Evolutionary conservation across 176 grass and related monocot species (phyloP), one percentile per base, ranked within the genome.

Genomic region (Eremochloa ophiuroides): DNA sequence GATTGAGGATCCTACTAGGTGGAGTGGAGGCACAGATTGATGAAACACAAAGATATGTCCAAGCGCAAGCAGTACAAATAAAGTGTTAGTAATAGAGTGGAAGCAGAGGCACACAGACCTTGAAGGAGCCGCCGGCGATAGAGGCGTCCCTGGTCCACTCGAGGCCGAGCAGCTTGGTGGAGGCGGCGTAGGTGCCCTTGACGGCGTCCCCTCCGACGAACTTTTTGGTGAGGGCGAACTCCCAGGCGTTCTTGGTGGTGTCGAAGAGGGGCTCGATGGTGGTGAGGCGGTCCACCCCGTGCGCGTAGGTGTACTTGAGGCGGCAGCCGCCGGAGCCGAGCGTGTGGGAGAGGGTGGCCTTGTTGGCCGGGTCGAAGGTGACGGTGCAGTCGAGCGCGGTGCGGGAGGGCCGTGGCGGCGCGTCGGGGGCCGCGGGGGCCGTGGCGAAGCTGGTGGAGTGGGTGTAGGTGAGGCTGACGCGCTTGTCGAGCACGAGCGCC

Each of bases 181-280:
- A 86, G 2, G 90, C 88, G 27, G 93, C 87, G 90, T 95, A 98
- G 39, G 86, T 91, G 37, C 82, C 96, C 79, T 81, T 95, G 28
- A 98, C 17, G 5, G 88, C 33, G 47, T 93, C 84, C 34, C 86
- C 88, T 7, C 84, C 82, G 2, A 84, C 41, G 10, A 95, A 92
- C 72, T 88, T 98, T 59, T 56, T 89, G 53, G 84, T 75, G 73
- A 98, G 62, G 51, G 84, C 90, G 87, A 98, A 95, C 56, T 95
- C 96, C 96, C 96, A 98, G 0, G 86, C 62, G 76, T 98, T 91
- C 41, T 93, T 87, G 16, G 60, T 91, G 38, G 88, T 80, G 81
- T 98, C 96, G 25, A 93, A 95, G 76, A 81, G 64, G 7, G 96
- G 90, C 79, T 95, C 96, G 29, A 99, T 27, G 71, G 92, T 88